Evolutionary conservation across 2,329 filamentous ascomycete genomes (phyloP), one percentile per base, ranked within the genome.

Genomic region (Aspergillus fructus): DNA sequence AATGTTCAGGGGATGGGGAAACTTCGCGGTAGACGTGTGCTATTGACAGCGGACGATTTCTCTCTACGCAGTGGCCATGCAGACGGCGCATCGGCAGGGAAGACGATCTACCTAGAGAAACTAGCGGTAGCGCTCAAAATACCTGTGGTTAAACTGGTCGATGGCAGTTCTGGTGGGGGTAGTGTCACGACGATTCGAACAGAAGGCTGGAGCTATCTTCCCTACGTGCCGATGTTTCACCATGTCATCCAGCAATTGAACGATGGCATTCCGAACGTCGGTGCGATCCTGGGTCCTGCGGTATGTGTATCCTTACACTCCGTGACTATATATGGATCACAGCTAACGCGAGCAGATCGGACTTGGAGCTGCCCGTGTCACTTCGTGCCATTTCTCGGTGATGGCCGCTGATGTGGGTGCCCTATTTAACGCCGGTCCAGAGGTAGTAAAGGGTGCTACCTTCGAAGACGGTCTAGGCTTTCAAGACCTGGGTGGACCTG

Each of bases 21-120:
- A 47, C 65, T 87, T 24, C 70, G 77, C 19, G 82, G 82, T 0
- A 73, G 85, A 40, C 79, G 80, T 53, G 76, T 88, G 3, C 72
- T 87, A 0, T 81, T 88, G 49, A 87, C 85, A 0, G 85, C 84
- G 0, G 85, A 88, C 65, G 85, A 88, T 66, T 88, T 87, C 62
- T 83, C 79, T 2, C 81, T 88, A 27, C 75, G 85, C 5, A 84
- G 84, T 27, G 85, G 85, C 1, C 85, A 88, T 74, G 84, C 85
- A 0, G 85, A 88, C 70, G 85, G 85, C 0, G 77, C 83, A 13
- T 74, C 83, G 34, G 76, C 71, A 66, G 82, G 79, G 45, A 86
- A 85, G 71, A 87, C 84, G 1, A 70, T 85, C 21, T 86, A 87
- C 63, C 78, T 85, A 66, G 85, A 88, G 71, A 86, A 86, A 64